Base-by-base conservation (phyloP, 2,329 filamentous ascomycete species). In the Rhinocladiella similis region DNA sequence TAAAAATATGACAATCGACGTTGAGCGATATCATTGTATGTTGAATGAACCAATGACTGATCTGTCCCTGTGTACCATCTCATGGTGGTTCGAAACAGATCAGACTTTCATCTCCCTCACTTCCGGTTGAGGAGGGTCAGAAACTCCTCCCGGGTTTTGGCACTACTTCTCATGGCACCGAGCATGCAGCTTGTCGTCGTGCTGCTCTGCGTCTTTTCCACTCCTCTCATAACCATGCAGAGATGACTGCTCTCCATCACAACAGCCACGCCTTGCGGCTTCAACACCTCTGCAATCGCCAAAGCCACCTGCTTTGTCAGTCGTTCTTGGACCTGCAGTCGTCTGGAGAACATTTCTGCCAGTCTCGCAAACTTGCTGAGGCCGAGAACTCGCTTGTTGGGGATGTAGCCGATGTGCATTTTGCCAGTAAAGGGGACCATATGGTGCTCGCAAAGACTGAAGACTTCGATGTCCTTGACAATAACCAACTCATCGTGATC, bases 361-460 rank as follows among this genome's bases (percentile, higher is more conserved):
- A 99, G 93, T 61, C 94, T 88, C 22, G 93, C 93, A 48, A 99
- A 83, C 73, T 99, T 99, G 29, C 92, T 97, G 50, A 99, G 87
- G 48, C 94, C 94, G 60, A 99, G 91, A 50, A 99, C 92, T 57
- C 92, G 86, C 70, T 91, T 85, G 68, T 87, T 86, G 27, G 94
- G 94, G 62, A 99, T 97, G 75, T 99, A 99, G 56, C 92, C 94
- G 66, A 99, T 97, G 76, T 99, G 94, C 90, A 99, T 97, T 84
- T 96, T 97, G 67, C 94, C 94, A 2, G 84, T 93, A 68, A 99
- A 99, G 0, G 94, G 94, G 6, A 99, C 93, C 70, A 99, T 82
- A 70, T 99, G 94, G 72, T 99, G 94, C 77, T 99, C 94, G 78
- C 94, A 99, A 42, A 97, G 79, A 62, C 89, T 93, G 73, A 91